Evolutionary conservation across 805 yeast genomes (phyloP).

Genomic region (Kluyveromyces wickerhamii): DNA sequence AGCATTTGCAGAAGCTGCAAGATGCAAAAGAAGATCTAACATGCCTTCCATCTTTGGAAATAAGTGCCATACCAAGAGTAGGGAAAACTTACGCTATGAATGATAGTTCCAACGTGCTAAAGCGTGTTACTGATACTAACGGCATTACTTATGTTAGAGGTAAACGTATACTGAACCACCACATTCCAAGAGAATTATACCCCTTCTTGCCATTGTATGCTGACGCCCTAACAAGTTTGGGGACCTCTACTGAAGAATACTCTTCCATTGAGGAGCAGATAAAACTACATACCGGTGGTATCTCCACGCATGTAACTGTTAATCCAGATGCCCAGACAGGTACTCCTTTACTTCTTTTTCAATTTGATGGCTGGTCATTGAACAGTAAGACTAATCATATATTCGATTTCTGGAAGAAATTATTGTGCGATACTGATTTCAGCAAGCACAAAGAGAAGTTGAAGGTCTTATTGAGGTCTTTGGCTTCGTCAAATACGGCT

Average conservation of each 20-base stretch:
- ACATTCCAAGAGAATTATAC: slow-evolving; percentile 52
- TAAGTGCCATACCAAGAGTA: slow-evolving; percentile 60
- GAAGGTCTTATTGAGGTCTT: slow-evolving; percentile 59
- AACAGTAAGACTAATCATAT: slow-evolving; percentile 54
- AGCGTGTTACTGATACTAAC: slow-evolving; percentile 61
- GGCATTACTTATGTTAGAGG: slow-evolving; percentile 75
- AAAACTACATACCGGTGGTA: slow-evolving; percentile 77
- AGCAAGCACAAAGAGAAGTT: slow-evolving; percentile 55
- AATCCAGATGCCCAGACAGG: slow-evolving; percentile 47
- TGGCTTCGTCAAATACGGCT: slow-evolving; percentile 71
- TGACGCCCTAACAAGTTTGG: slow-evolving; percentile 75
- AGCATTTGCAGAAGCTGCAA: slow-evolving; percentile 54
- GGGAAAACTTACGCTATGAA: slow-evolving; percentile 37
- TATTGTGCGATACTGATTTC: slow-evolving; percentile 65
- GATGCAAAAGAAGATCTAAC: slow-evolving; percentile 63
- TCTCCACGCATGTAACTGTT: slow-evolving; percentile 53
- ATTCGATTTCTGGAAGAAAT: slow-evolving; percentile 57
- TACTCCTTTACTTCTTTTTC: slow-evolving; percentile 45
- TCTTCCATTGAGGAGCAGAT: slow-evolving; percentile 81
- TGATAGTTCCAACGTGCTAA: slow-evolving; percentile 30
- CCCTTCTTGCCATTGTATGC: slow-evolving; percentile 71
- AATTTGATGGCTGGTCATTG: slow-evolving; percentile 61
- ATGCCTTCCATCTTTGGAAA: slow-evolving; percentile 68
- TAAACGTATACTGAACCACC: slow-evolving; percentile 45
- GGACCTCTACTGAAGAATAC: slow-evolving; percentile 65